Percentiles rank a stretch among this genome's conserved stretches.
Conservation (phyloP, 331 rosid species). For the Quercus lobata region DNA sequence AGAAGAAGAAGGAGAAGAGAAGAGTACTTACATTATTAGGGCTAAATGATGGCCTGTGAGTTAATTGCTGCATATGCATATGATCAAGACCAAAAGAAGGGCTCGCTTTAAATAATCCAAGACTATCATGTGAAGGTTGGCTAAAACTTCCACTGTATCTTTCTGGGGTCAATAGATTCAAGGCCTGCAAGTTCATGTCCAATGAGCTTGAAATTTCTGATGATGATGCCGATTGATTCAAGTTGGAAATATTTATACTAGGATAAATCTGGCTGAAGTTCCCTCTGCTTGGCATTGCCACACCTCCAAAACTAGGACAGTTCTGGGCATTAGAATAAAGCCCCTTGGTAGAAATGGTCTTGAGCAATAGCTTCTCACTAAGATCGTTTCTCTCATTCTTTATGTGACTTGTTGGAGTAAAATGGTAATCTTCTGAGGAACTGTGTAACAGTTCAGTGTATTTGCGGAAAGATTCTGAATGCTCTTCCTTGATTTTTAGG, state of each 20-base stretch:
- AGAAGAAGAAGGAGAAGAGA: neutral
- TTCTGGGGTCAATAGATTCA: conserved; percentile 38
- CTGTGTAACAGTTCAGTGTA: conserved; percentile 51
- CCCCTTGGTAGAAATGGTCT: conserved; percentile 38
- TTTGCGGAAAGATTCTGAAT: conserved; percentile 45
- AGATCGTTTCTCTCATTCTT: conserved; percentile 37
- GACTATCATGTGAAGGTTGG: conserved; percentile 21
- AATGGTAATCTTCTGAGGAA: conserved; percentile 23
- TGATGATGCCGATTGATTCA: conserved; percentile 32
- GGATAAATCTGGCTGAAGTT: conserved; percentile 78
- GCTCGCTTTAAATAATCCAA: conserved; percentile 22
- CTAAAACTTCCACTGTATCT: conserved; percentile 23
- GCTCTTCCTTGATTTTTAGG: conserved; percentile 42
- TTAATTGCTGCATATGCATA: conserved; percentile 43
- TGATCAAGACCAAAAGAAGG: conserved; percentile 38
- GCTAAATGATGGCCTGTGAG: conserved; percentile 22
- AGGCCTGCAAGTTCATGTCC: conserved; percentile 42
- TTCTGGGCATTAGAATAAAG: conserved; percentile 19
- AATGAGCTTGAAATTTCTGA: conserved; percentile 30
- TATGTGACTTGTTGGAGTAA: conserved; percentile 2
- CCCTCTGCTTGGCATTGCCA: conserved; percentile 27
- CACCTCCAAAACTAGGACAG: conserved; percentile 9
- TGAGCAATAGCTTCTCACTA: conserved; percentile 51
- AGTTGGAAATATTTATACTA: conserved; percentile 56
- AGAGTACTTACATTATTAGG: conserved; percentile 38